Evolutionary conservation across 371 early-diverging fungal genomes (phyloP), one percentile per base, ranked within the genome.

Genomic region (Haplosporangium sp.): DNA sequence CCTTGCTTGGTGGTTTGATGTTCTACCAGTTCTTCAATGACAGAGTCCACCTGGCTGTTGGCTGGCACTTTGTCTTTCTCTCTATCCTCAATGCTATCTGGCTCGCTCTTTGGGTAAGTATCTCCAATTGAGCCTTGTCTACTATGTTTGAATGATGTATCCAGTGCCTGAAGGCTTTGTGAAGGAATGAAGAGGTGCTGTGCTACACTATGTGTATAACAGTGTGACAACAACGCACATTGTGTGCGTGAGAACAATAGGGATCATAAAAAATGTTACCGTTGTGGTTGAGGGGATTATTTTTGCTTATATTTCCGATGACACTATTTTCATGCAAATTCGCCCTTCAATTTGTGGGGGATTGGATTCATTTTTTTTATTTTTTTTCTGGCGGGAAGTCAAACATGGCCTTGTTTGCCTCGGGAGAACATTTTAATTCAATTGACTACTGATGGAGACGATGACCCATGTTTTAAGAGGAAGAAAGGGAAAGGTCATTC

Each of bases 11-110:
- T 65, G 93, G 92, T 55, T 88, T 90, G 67, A 83, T 76, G 34
- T 81, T 88, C 65, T 90, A 87, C 69, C 91, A 90, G 78, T 91
- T 88, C 86, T 89, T 91, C 83, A 87, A 87, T 62, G 91, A 89
- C 20, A 87, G 84, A 65, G 90, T 90, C 69, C 87, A 87, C 62
- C 83, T 90, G 60, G 92, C 88, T 71, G 87, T 91, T 72, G 89
- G 90, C 68, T 88, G 90, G 88, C 91, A 90, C 84, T 93, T 93
- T 83, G 90, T 90, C 66, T 50, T 88, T 47, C 88, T 90, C 45
- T 85, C 86, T 47, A 50, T 93, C 66, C 75, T 91, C 57, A 88
- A 87, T 59, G 82, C 90, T 63, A 74, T 86, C 56, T 92, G 92
- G 91, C 84, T 88, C 47, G 83, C 84, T 74, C 85, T 90, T 53